Base-by-base conservation (phyloP, 495 filamentous ascomycete genomes). In the Clohesyomyces aquaticus region DNA sequence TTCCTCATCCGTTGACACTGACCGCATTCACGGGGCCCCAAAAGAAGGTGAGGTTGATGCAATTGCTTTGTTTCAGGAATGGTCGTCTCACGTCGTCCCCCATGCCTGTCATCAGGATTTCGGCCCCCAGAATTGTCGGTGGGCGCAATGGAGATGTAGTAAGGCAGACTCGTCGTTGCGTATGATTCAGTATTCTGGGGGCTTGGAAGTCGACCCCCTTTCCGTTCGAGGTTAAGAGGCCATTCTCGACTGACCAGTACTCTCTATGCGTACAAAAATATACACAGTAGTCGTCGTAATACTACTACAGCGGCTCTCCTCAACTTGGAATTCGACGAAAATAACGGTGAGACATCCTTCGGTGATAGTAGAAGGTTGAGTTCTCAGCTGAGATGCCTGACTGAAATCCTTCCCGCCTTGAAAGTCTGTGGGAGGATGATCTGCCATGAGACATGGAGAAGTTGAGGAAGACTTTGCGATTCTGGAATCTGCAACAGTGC, bases 81-180 rank as follows among this genome's bases (percentile, higher is more conserved):
- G 4, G 56, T 55, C 25, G 57, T 61, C 63, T 66, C 51, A 66
- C 63, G 50, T 51, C 42, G 12, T 6, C 19, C n/a, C n/a, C n/a
- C 19, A 1, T 42, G 53, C 26, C 19, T 45, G 53, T 58, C 19
- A 41, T 64, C 61, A 64, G 61, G 49, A 59, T 65, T 55, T 50
- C 27, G 63, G 52, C 63, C 63, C 63, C 38, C 32, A 38, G 32
- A n/a, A 38, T 38, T 6, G 32, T 38, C 32, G 6, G 32, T 6
- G 14, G 32, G 32, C 32, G 32, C 25, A 55, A 59, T 51, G 32
- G 53, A 25, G 48, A 14, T 23, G 51, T 22, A 53, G 32, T 61
- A 61, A 66, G 63, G 56, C 63, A 61, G 63, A 61, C 58, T 66
- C 26, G 21, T 28, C 28, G 53, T 28, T 51, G 61, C 46, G 45